Percentiles rank a stretch among this genome's conserved stretches.
phyloP scores from a whole-genome alignment of 2,329 filamentous ascomycete species.

The Pseudogymnoascus sp. region DNA sequence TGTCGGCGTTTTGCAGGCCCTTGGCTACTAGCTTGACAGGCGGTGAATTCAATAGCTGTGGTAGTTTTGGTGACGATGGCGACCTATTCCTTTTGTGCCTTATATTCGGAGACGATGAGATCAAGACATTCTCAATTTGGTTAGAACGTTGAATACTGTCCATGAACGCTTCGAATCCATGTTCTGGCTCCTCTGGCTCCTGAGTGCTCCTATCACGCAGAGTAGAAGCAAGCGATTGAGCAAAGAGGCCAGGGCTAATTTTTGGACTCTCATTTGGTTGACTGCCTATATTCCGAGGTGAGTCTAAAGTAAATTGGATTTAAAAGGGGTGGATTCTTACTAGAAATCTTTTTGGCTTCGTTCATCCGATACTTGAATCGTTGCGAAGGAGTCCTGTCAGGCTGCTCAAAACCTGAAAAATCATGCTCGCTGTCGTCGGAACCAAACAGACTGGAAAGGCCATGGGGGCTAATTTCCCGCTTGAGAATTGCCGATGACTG shows the following conservation, averaged over 20 bases:
- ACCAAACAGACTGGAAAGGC: not conserved
- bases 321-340: not conserved
- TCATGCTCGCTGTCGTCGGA: not conserved
- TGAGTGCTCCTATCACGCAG: not conserved
- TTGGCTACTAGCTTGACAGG: not conserved
- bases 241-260: not conserved
- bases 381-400: not conserved
- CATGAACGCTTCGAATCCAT: not conserved
- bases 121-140: not conserved
- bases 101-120: not conserved
- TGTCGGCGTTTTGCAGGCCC: too few species aligned
- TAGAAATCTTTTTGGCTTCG: not conserved
- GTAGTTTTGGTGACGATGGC: not conserved
- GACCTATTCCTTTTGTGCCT: not conserved
- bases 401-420: not conserved
- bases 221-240: not conserved
- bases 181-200: not conserved
- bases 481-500: not conserved
- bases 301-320: not conserved
- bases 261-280: not conserved
- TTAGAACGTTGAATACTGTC: not conserved
- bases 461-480: not conserved
- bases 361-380: not conserved
- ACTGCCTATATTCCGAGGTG: not conserved
- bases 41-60: not conserved